These are phyloP conservation scores for Agaricus bisporus DNA, from an alignment of 768 basidiomycete species.

Conservation along the genomic window DNA sequence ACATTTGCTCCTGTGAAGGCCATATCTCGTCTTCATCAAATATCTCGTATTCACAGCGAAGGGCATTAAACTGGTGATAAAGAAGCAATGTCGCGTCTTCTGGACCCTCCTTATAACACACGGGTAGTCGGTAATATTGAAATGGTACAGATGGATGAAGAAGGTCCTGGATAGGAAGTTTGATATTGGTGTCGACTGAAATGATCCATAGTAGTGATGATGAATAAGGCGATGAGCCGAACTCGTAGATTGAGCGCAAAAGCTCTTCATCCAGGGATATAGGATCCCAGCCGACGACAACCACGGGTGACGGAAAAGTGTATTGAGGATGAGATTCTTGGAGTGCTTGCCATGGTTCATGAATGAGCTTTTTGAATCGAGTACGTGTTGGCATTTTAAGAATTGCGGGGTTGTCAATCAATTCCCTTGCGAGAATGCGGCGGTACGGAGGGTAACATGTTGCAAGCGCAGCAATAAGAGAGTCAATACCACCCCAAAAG, in stretches of 20 bases:
- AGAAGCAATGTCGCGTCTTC: neutral
- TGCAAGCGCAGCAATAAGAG: conserved; percentile 13
- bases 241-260: neutral
- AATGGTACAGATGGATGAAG: neutral
- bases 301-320: neutral
- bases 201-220: neutral
- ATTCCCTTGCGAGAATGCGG: conserved; percentile 11
- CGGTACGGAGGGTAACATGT: conserved; percentile 12
- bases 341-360: conserved; percentile 14
- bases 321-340: conserved; percentile 6
- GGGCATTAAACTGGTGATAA: neutral
- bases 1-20: neutral
- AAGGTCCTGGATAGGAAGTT: neutral
- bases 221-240: neutral
- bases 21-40: neutral
- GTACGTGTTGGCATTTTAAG: conserved; percentile 11
- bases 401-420: conserved; percentile 17
- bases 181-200: neutral
- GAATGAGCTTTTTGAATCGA: conserved; percentile 19
- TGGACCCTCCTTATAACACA: neutral
- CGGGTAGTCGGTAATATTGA: neutral
- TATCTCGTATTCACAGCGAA: neutral
- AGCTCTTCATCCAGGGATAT: neutral
- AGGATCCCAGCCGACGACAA: neutral
- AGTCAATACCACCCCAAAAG: conserved; percentile 16